A percentile compares a stretch with the other conserved stretches of the same genome.
phyloP scores from a whole-genome alignment of 2,329 filamentous ascomycete genomes.

The Monosporascus sp. region DNA sequence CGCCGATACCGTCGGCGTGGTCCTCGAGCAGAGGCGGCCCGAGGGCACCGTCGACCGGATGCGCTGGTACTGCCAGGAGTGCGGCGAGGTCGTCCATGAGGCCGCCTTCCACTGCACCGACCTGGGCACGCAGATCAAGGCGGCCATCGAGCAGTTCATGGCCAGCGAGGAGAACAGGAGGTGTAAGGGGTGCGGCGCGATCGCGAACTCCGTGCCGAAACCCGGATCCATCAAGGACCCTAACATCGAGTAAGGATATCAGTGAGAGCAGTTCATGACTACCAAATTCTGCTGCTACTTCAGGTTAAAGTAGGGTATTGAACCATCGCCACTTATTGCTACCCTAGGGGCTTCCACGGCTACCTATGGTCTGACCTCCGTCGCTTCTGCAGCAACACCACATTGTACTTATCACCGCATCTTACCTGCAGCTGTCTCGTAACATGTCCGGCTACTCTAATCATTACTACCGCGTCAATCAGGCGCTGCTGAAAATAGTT shows the following conservation, averaged over 20 bases:
- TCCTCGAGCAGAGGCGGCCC: conserved; percentile 80
- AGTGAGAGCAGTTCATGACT: too few species aligned
- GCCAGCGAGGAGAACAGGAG: conserved; percentile 57
- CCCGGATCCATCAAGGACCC: conserved; percentile 54
- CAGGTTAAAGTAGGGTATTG: too few species aligned
- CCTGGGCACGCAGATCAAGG: conserved; percentile 90
- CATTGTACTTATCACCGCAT: too few species aligned
- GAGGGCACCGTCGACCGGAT: conserved; percentile 66
- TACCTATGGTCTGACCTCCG: too few species aligned
- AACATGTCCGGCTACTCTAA: too few species aligned
- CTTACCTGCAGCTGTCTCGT: too few species aligned
- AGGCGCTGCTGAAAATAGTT: too few species aligned
- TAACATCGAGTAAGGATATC: conserved; percentile 37
- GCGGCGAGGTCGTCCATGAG: conserved; percentile 73
- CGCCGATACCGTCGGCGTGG: conserved; percentile 86
- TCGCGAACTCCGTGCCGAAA: conserved; percentile 67
- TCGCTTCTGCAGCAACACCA: too few species aligned
- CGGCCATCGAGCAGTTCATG: conserved; percentile 78
- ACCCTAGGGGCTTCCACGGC: too few species aligned
- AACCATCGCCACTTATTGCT: too few species aligned
- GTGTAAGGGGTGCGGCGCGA: conserved; percentile 68
- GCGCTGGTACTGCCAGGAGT: conserved; percentile 82
- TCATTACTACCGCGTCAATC: too few species aligned
- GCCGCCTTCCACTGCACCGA: conserved; percentile 83
- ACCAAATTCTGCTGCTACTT: too few species aligned